phyloP scores from a whole-genome alignment of 805 yeast species.

The Hanseniaspora mollemarum region DNA sequence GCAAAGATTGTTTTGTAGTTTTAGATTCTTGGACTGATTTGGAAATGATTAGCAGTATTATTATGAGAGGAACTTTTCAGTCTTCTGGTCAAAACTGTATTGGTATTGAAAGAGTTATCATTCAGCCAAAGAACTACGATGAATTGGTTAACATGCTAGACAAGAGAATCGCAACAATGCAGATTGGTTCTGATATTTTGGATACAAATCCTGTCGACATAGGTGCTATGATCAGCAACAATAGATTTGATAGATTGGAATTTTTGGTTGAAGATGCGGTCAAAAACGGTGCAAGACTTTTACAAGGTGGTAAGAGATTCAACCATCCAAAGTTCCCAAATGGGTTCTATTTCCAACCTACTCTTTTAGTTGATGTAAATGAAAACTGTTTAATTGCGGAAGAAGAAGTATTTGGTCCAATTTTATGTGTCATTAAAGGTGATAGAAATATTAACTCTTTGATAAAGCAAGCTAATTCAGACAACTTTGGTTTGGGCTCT shows the following conservation, averaged over 20 bases:
- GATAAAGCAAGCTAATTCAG: conserved; percentile 63
- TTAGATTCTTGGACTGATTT: conserved; percentile 64
- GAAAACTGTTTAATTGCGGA: conserved; percentile 68
- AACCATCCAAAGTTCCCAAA: conserved; percentile 88
- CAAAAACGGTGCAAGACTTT: conserved; percentile 61
- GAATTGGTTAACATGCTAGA: conserved; percentile 45
- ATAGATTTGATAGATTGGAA: conserved; percentile 60
- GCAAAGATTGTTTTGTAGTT: conserved; percentile 84
- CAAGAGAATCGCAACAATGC: conserved; percentile 46
- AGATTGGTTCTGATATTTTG: conserved; percentile 87
- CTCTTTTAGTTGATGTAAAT: conserved; percentile 72
- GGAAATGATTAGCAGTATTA: conserved; percentile 54
- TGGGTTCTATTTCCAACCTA: conserved; percentile 89
- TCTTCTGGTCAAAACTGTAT: conserved; percentile 97
- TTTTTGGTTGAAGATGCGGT: conserved; percentile 63
- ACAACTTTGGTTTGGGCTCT: conserved; percentile 83
- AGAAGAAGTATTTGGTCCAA: conserved; percentile 91
- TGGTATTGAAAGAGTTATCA: conserved; percentile 89
- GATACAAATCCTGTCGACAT: conserved; percentile 82
- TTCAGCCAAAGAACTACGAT: conserved; percentile 59
- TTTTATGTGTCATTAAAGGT: conserved; percentile 70
- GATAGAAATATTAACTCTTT: conserved; percentile 48
- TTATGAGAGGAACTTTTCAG: conserved; percentile 93
- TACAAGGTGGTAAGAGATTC: conserved; percentile 71
- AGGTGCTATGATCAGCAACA: conserved; percentile 87